Conservation (phyloP, 2,329 filamentous ascomycete species). For the Calonectria naviculata region DNA sequence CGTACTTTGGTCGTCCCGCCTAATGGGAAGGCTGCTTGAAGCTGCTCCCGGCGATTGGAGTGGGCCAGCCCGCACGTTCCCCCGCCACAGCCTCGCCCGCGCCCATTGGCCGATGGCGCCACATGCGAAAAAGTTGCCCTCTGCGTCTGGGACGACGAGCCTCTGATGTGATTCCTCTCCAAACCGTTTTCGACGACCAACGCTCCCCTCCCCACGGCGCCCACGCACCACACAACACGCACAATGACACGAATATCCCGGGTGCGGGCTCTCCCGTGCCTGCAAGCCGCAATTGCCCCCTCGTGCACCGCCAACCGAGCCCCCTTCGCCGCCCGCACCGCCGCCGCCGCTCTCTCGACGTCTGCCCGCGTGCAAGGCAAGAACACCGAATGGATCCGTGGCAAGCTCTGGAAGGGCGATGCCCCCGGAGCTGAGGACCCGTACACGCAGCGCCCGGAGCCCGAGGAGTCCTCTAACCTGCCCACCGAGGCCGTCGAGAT, state of each 20-base stretch:
- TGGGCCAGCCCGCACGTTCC: constrained; percentile 11
- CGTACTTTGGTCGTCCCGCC: neutral
- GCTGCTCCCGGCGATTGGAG: constrained; percentile 12
- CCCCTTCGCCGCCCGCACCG: constrained; percentile 39
- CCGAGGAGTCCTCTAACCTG: constrained; percentile 42
- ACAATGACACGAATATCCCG: constrained; percentile 57
- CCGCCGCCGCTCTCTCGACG: constrained; percentile 46
- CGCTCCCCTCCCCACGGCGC: neutral
- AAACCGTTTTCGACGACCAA: constrained; percentile 25
- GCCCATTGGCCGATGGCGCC: constrained; percentile 39
- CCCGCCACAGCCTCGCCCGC: constrained; percentile 33
- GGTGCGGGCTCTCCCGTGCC: constrained; percentile 47
- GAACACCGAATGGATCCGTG: constrained; percentile 52
- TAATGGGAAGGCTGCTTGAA: constrained; percentile 8
- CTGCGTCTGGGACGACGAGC: neutral
- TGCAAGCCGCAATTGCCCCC: constrained; percentile 39
- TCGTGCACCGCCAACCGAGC: constrained; percentile 38
- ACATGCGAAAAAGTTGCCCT: constrained; percentile 43
- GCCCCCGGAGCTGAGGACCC: constrained; percentile 52
- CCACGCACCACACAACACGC: constrained; percentile 4
- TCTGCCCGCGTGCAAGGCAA: constrained; percentile 44
- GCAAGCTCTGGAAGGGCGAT: constrained; percentile 53
- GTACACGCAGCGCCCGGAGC: constrained; percentile 47
- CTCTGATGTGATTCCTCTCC: constrained; percentile 19
- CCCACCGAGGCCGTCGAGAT: constrained; percentile 44